Base-by-base conservation (phyloP, 768 basidiomycete genomes). In the Boletus subparvulus region DNA sequence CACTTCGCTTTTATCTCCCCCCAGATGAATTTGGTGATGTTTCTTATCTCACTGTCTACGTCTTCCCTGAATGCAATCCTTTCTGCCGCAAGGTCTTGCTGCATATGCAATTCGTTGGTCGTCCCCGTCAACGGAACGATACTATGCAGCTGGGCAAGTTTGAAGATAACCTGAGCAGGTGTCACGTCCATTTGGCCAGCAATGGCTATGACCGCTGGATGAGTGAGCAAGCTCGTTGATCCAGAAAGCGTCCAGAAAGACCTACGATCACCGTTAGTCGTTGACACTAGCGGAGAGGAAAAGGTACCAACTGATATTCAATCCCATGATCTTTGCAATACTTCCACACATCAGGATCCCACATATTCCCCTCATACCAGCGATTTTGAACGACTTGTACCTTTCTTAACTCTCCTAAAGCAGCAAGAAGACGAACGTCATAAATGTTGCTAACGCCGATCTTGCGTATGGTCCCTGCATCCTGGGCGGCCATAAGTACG, bases 181-280 rank as follows among this genome's bases (percentile, higher is more conserved):
- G 89, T 88, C 55, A 83, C 77, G 1, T 74, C 69, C 26, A 81
- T 73, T 24, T 70, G 74, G 17, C 74, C 56, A 0, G 84, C 80
- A 14, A 87, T 72, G 4, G 72, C 60, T 17, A 70, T 61, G 6
- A 87, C 65, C 3, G 73, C 66, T 0, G 79, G 80, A 64, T 85
- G 79, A 4, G 67, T 52, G 6, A 92, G 73, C 10, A 92, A 74
- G 16, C 66, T 74, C 5, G 90, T 86, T 3, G 90, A 88, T n/a
- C 90, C 88, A 1, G 87, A 80, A 24, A 94, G 73, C 24, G 92
- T 93, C 92, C 92, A 93, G 70, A 94, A 93, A 16, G 90, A 91
- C 63, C 90, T 91, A 44, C 35, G 21, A 7, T 26, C 10, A 30
- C 47, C 32, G 33, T 54, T 32, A 41, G 51, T 35, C 48, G 43